Conservation (phyloP, 768 basidiomycete genomes). For the Panellus pusillus region DNA sequence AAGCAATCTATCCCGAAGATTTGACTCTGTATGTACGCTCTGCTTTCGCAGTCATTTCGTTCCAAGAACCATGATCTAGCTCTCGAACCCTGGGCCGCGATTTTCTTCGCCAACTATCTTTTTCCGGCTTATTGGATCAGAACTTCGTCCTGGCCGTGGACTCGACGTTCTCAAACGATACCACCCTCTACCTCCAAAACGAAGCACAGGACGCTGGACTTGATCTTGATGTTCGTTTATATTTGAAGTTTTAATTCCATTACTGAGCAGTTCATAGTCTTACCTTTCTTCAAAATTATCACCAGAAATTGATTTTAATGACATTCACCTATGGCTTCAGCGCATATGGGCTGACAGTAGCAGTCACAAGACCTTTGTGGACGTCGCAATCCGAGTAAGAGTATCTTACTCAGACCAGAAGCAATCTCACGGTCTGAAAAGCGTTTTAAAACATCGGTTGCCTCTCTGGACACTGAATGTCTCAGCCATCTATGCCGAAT, state of each 20-base stretch:
- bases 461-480: constrained; percentile 62
- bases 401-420: background rate
- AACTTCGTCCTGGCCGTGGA: constrained; percentile 52
- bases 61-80: constrained; percentile 16
- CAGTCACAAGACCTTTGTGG: constrained; percentile 59
- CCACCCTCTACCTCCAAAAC: constrained; percentile 45
- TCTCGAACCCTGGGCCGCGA: constrained; percentile 43
- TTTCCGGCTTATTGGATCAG: constrained; percentile 54
- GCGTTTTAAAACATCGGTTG: constrained; percentile 58
- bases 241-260: constrained; percentile 2
- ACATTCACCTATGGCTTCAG: constrained; percentile 39
- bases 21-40: constrained; percentile 26
- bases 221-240: constrained; percentile 53
- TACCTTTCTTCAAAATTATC: constrained; percentile 62
- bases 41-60: background rate
- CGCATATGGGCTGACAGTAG: constrained; percentile 56
- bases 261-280: constrained; percentile 33
- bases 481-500: constrained; percentile 71
- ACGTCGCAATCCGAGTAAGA: constrained; percentile 56
- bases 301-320: constrained; percentile 44
- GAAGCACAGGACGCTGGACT: constrained; percentile 64
- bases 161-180: constrained; percentile 49
- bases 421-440: constrained; percentile 28
- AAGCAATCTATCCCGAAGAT: constrained; percentile 29
- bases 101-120: constrained; percentile 55